A percentile compares a stretch with the other conserved stretches of the same genome.
These are phyloP conservation scores for Arabis alpina DNA, from an alignment of 345 rosid species.

Conservation along the genomic window DNA sequence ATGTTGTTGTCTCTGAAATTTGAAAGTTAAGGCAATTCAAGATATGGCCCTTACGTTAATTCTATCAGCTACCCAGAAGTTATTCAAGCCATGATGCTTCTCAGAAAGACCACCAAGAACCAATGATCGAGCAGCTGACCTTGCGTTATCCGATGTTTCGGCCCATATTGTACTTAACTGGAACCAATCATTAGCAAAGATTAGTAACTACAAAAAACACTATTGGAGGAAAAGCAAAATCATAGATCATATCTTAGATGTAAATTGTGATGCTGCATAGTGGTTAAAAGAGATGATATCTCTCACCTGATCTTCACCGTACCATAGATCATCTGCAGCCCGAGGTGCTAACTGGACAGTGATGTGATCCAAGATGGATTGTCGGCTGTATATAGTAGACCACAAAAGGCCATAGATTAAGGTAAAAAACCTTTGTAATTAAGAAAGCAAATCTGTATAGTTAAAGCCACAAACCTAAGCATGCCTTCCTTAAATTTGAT, in stretches of 20 bases:
- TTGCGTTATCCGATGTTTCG: conserved; percentile 89
- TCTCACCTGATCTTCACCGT: conserved; percentile 82
- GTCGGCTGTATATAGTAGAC: conserved; percentile 62
- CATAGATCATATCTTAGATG: conserved; percentile 12
- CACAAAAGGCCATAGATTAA: conserved; percentile 4
- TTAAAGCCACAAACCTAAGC: conserved; percentile 56
- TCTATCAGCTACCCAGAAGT: conserved; percentile 84
- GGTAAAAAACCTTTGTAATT: background rate
- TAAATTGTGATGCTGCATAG: conserved; percentile 1
- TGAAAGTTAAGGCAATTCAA: conserved; percentile 11
- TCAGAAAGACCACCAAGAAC: conserved; percentile 92
- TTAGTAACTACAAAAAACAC: conserved; percentile 15
- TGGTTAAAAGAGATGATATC: conserved; percentile 16
- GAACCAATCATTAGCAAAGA: conserved; percentile 33
- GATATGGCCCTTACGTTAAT: conserved; percentile 60
- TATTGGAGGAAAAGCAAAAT: background rate
- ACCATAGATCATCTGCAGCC: conserved; percentile 96
- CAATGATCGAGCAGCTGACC: conserved; percentile 83
- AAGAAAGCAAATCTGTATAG: conserved; percentile 10
- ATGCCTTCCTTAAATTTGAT: conserved; percentile 77
- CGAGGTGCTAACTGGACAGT: conserved; percentile 97
- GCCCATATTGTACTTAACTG: conserved; percentile 99
- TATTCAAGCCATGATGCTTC: conserved; percentile 73
- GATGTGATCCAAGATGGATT: conserved; percentile 87
- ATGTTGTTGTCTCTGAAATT: background rate